Evolutionary conservation across 2,329 filamentous ascomycete species (phyloP), one percentile per base, ranked within the genome.

Genomic region (Acarospora socialis): DNA sequence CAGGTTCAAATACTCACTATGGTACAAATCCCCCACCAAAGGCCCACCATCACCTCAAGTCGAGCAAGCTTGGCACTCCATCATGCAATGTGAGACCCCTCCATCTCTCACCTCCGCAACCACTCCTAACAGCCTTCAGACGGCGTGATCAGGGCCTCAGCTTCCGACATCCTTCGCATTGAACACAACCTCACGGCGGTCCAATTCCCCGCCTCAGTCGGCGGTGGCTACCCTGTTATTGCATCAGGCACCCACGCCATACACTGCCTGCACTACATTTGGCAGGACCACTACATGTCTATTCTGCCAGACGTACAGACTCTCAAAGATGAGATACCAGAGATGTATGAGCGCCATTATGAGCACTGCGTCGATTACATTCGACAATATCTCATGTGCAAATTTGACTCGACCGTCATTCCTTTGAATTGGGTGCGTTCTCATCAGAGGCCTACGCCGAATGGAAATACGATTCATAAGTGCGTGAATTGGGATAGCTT

Each of bases 351-450:
- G 29, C 28, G 38, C 19, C 37, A 39, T 15, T 43, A 38, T 24
- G 39, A 44, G 32, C 42, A 44, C 25, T 44, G 42, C 32, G 30
- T 43, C n/a, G 41, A 43, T 20, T 43, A 42, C 27, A 38, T 44
- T 14, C 14, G 42, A 12, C 40, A 44, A 26, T 33, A 28, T 19
- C 17, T 44, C n/a, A 44, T 44, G 42, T 44, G 42, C 27, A 27
- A 42, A 5, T 44, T 39, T 28, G 41, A 43, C 17, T 32, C 30
- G 4, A 27, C 15, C 3, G 27, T 44, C 13, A 34, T 43, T 3
- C 33, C 42, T 2, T 40, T 33, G 16, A 34, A 36, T 25, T 44
- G 42, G 42, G 42, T 43, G 5, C 34, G 30, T 2, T 27, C 37
- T 28, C 40, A 41, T 32, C 37, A 37, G 22, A 35, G 36, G 14